Evolutionary conservation across 202 grass and related monocot genomes (phyloP).

Genomic region (Bolboschoenoplectus hybrid): DNA sequence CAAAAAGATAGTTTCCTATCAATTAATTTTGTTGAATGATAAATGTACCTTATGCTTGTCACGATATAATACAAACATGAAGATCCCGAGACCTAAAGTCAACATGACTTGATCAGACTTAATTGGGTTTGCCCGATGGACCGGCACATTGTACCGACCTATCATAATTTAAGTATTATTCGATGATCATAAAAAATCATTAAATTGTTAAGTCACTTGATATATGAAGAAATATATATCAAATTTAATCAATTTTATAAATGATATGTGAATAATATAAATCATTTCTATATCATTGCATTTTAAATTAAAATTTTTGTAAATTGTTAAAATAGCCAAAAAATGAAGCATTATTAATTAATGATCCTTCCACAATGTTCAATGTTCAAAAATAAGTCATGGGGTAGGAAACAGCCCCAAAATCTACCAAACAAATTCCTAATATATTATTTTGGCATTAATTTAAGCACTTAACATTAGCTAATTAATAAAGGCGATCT

Average conservation of each 20-base stretch:
- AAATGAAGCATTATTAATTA: neutral
- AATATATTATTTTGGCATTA: neutral
- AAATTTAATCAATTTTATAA: neutral
- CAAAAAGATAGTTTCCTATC: too few species aligned
- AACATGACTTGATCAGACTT: too few species aligned
- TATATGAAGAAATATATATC: neutral
- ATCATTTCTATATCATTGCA: neutral
- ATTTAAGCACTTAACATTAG: neutral
- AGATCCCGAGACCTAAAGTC: too few species aligned
- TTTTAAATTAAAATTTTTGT: neutral
- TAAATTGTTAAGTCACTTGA: neutral
- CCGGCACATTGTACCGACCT: too few species aligned
- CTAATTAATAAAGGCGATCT: slow-evolving; percentile 20
- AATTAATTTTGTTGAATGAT: too few species aligned
- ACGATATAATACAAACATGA: too few species aligned
- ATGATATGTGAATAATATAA: neutral
- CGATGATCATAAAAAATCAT: neutral
- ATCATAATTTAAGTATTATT: neutral
- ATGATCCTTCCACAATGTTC: neutral
- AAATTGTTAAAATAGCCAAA: neutral
- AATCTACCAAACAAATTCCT: neutral
- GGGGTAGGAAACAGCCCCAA: neutral
- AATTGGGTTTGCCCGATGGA: too few species aligned
- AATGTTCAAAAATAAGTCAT: neutral
- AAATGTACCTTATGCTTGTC: too few species aligned